phyloP scores from a whole-genome alignment of 106 monocot genomes.

The Dendrobium huoshanense region DNA sequence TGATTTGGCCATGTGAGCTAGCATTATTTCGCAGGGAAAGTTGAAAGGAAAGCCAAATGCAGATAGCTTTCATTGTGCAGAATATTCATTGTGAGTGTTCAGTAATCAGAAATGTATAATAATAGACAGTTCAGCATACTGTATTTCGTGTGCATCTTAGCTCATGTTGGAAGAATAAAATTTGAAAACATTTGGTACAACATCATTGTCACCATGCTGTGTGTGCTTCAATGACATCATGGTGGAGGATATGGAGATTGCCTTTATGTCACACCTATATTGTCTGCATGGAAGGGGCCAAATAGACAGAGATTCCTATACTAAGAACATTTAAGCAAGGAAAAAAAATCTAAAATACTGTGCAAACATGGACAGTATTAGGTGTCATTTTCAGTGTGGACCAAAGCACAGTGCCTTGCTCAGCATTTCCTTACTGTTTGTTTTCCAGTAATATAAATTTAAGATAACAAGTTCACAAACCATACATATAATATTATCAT shows the following conservation, averaged over 20 bases:
- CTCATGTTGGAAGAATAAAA: neutral
- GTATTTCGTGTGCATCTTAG: neutral
- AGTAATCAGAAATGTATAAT: too few species aligned
- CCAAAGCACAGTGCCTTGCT: too few species aligned
- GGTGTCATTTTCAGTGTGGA: neutral
- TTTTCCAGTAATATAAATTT: too few species aligned
- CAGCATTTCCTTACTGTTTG: too few species aligned
- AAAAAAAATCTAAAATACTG: neutral
- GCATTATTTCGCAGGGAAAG: neutral
- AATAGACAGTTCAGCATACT: neutral
- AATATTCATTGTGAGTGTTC: too few species aligned
- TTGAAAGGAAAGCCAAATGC: too few species aligned
- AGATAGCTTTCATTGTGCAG: too few species aligned
- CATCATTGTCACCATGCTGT: neutral
- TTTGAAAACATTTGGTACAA: neutral
- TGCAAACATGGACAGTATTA: neutral
- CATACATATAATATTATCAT: too few species aligned
- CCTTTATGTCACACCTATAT: constrained; percentile 7
- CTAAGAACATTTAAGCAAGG: neutral
- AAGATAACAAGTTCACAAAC: too few species aligned
- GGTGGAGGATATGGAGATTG: neutral
- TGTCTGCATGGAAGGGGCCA: neutral
- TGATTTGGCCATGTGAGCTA: neutral
- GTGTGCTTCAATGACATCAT: constrained; percentile 3
- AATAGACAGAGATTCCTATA: neutral